Percentiles rank a stretch among this genome's conserved stretches.
phyloP scores from a whole-genome alignment of 1,139 yeast genomes.

The Debaryomyces nepalensis region DNA sequence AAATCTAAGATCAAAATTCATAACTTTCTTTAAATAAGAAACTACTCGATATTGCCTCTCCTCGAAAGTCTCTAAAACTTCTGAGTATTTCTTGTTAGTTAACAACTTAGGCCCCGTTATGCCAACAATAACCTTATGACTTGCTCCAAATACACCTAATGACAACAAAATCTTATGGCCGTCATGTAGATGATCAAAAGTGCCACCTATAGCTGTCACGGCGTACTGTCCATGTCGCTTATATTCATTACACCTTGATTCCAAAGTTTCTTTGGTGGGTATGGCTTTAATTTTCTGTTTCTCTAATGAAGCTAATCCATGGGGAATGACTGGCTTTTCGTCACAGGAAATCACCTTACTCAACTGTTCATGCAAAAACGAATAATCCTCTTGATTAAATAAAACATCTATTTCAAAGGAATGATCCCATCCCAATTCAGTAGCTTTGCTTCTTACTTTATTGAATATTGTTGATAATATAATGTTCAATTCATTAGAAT shows the following conservation, averaged over 20 bases:
- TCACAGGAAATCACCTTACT: background rate
- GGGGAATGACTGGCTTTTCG: conserved; percentile 2
- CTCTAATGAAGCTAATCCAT: background rate
- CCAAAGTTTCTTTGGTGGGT: background rate
- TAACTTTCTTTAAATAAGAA: conserved; percentile 47
- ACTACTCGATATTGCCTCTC: conserved; percentile 52
- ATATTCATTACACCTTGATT: background rate
- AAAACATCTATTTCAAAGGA: conserved; percentile 38
- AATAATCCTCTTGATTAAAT: conserved; percentile 25
- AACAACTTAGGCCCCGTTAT: conserved; percentile 81
- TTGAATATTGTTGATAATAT: conserved; percentile 35
- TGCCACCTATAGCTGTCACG: conserved; percentile 83
- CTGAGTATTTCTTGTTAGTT: conserved; percentile 72
- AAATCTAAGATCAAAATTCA: conserved; percentile 46
- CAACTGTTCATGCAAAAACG: background rate
- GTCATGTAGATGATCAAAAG: conserved; percentile 95
- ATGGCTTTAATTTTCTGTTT: background rate
- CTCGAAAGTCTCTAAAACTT: conserved; percentile 63
- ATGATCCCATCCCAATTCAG: conserved; percentile 28
- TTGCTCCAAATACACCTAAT: conserved; percentile 67
- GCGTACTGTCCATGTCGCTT: conserved; percentile 1
- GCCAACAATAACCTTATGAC: conserved; percentile 68
- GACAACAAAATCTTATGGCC: conserved; percentile 91
- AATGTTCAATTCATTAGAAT: conserved; percentile 29
- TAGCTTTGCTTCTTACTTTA: conserved; percentile 27